Base-by-base conservation (phyloP, 768 basidiomycete species). In the Amanita pallidorosea region DNA sequence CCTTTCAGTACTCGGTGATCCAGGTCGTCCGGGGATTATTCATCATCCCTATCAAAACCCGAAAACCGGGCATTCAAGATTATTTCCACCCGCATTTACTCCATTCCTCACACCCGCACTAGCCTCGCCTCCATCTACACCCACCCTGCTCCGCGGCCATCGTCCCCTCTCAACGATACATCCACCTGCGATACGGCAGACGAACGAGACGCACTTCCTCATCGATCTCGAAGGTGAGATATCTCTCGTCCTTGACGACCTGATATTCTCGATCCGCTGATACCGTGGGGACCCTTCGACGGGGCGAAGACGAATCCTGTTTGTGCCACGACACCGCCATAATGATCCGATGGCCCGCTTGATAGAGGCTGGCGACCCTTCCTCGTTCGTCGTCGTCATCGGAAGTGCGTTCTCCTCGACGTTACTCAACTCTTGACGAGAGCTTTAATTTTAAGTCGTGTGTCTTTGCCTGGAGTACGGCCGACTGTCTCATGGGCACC, bases 191-290 rank as follows among this genome's bases (percentile, higher is more conserved):
- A 52, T n/a, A 52, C 44, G 7, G 37, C 44, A 22, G 33, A 45
- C 6, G 51, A 51, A 13, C 42, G 27, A 7, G 20, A 5, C 33
- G 31, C 49, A 27, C 41, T 51, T 27, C 45, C 72, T 55, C n/a
- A 76, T 66, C 33, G 69, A 73, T 25, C 75, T 61, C 33, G 74
- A 64, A 3, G 75, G 75, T 20, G 73, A 76, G n/a, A 54, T 63
- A 18, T 75, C 73, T 41, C 73, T 59, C 27, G 69, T 67, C 12
- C 57, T 58, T 44, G 66, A 58, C 47, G 62, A 51, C 8, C 64
- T 57, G 11, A 70, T 65, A n/a, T 58, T 63, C 34, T 69, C 64
- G 17, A 71, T 33, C 25, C 67, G 62, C 5, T 37, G n/a, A 17
- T 37, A 6, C 36, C 9, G 29, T 29, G 29, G 29, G 29, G 8